Evolutionary conservation across 768 basidiomycete genomes (phyloP).

Genomic region (Amanita brunnescens): DNA sequence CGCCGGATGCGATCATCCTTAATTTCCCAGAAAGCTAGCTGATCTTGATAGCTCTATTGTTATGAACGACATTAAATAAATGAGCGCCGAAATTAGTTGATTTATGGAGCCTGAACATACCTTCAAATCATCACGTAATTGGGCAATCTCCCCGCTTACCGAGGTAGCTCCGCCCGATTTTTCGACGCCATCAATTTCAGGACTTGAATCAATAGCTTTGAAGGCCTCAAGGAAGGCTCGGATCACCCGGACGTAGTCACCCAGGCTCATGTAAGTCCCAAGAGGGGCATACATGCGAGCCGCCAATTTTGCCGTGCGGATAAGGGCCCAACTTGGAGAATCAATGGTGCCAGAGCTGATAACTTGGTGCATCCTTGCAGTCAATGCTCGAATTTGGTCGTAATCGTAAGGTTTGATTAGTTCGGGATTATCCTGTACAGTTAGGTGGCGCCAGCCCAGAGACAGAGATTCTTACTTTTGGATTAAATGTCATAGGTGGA

Average conservation of each 20-base stretch:
- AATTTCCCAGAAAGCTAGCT: constrained; percentile 55
- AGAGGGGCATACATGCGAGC: constrained; percentile 78
- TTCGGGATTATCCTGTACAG: constrained; percentile 55
- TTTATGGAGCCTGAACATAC: constrained; percentile 23
- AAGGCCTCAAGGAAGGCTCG: constrained; percentile 73
- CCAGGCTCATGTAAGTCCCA: constrained; percentile 79
- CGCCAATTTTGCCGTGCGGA: constrained; percentile 69
- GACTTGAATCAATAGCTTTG: constrained; percentile 31
- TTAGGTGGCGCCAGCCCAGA: background rate
- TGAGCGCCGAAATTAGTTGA: background rate
- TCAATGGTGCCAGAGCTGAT: constrained; percentile 76
- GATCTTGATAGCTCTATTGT: constrained; percentile 51
- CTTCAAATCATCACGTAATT: constrained; percentile 49
- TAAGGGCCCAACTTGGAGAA: constrained; percentile 76
- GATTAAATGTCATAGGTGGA: constrained; percentile 53
- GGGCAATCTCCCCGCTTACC: constrained; percentile 18
- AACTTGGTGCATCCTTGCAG: constrained; percentile 52
- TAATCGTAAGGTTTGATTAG: constrained; percentile 62
- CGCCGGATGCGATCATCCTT: constrained; percentile 82
- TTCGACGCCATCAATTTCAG: constrained; percentile 17
- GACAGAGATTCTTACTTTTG: constrained; percentile 36
- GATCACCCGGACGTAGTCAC: constrained; percentile 74
- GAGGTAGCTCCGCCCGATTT: constrained; percentile 8
- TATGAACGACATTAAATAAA: background rate
- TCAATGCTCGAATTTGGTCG: constrained; percentile 47